Evolutionary conservation across 768 basidiomycete species (phyloP).

Genomic region (Pisolithus tinctorius): DNA sequence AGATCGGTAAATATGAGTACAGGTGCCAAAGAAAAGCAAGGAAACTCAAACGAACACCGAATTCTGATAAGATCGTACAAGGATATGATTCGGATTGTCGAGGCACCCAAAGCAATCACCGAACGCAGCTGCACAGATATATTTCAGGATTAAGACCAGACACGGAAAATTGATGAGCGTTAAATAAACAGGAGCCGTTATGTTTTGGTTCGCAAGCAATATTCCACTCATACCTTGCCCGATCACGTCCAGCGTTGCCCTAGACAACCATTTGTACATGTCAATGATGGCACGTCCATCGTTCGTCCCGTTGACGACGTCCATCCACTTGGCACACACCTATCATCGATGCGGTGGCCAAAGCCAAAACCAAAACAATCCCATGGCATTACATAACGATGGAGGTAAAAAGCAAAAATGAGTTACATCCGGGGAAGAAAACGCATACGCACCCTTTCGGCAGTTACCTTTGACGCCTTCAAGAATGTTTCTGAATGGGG

Average conservation of each 20-base stretch:
- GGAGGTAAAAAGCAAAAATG: neutral
- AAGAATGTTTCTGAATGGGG: constrained; percentile 44
- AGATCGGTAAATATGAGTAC: neutral
- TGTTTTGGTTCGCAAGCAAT: neutral
- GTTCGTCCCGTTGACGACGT: constrained; percentile 23
- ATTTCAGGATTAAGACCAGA: neutral
- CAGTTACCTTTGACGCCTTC: constrained; percentile 36
- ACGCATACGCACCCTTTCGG: neutral
- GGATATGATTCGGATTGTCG: constrained; percentile 42
- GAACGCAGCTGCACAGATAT: constrained; percentile 17
- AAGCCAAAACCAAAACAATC: no score
- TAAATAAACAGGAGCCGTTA: no score
- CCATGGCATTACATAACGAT: no score
- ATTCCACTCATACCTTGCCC: constrained; percentile 33
- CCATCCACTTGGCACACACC: constrained; percentile 36
- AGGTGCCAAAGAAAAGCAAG: neutral
- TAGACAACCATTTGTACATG: constrained; percentile 46
- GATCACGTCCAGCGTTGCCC: constrained; percentile 69
- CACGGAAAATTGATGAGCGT: neutral
- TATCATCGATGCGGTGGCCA: constrained; percentile 6
- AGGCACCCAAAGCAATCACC: constrained; percentile 53
- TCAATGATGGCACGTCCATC: constrained; percentile 28
- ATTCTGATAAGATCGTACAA: constrained; percentile 49
- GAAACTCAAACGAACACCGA: constrained; percentile 32
- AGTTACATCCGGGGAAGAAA: neutral